Conservation (phyloP, 306 rosid species). For the Malus sieversii region DNA sequence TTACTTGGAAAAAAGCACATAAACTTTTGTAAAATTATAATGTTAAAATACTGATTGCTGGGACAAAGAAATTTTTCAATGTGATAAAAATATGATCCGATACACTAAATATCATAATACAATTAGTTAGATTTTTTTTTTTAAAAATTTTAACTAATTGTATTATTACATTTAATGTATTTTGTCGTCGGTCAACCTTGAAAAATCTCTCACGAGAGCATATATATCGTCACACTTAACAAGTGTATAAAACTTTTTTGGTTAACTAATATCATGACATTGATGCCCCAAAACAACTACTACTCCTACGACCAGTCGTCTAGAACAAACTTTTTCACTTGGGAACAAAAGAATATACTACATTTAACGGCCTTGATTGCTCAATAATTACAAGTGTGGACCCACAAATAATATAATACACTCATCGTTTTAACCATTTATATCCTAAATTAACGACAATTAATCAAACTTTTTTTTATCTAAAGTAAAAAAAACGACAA, state of each 20-base stretch:
- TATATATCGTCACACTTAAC: background rate
- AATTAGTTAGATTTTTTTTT: too few species aligned
- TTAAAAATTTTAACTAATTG: rapidly evolving
- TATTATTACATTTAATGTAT: too few species aligned
- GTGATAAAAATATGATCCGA: rapidly evolving
- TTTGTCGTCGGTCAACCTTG: rapidly evolving
- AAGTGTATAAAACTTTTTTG: background rate
- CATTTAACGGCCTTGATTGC: constrained; percentile 18
- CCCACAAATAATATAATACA: constrained; percentile 1
- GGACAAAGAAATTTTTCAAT: too few species aligned
- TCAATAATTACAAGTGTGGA: constrained; percentile 13
- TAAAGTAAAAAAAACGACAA: background rate
- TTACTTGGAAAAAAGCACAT: background rate
- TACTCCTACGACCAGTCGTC: background rate
- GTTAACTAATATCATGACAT: background rate
- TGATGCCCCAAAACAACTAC: background rate
- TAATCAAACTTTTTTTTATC: background rate
- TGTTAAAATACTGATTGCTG: background rate
- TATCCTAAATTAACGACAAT: background rate
- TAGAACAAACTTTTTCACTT: background rate
- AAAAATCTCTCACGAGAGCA: too few species aligned
- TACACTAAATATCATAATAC: too few species aligned
- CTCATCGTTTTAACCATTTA: background rate
- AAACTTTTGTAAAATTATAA: too few species aligned
- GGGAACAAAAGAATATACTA: background rate